phyloP scores from a whole-genome alignment of 208 protist genomes.

The Trypanosoma melophagium region DNA sequence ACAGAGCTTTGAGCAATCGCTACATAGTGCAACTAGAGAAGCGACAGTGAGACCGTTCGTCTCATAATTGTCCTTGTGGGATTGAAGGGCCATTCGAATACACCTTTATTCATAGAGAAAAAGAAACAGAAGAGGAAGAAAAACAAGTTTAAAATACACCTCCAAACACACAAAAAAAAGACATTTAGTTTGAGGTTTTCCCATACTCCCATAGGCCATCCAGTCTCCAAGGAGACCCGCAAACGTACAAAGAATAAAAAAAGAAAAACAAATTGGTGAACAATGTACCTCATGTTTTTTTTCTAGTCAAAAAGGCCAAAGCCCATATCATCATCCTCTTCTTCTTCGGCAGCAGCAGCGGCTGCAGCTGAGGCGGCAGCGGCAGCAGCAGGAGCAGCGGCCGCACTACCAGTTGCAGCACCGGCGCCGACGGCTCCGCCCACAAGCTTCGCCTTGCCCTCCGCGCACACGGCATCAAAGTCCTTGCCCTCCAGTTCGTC shows the following conservation, averaged over 20 bases:
- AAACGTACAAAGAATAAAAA: too few relatives aligned
- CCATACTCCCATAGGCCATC: too few relatives aligned
- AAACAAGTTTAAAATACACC: constrained; percentile 9
- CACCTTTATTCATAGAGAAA: background rate
- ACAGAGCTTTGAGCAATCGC: constrained; percentile 61
- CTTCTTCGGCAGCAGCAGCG: constrained; percentile 63
- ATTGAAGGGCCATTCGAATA: constrained; percentile 20
- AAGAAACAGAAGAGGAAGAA: constrained; percentile 7
- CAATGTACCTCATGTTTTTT: too few relatives aligned
- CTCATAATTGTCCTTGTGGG: constrained; percentile 32
- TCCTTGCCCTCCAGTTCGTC: constrained; percentile 88
- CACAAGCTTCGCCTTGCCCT: constrained; percentile 89
- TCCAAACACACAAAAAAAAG: too few relatives aligned
- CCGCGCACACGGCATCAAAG: constrained; percentile 82
- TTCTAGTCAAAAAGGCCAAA: constrained; percentile 39
- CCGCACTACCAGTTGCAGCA: constrained; percentile 37
- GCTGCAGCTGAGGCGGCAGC: constrained; percentile 51
- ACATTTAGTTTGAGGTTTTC: too few relatives aligned
- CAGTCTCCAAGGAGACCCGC: too few relatives aligned
- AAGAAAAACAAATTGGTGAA: too few relatives aligned
- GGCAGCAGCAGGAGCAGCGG: constrained; percentile 36
- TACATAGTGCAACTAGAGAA: constrained; percentile 57
- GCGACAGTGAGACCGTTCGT: constrained; percentile 45
- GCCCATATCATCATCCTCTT: constrained; percentile 90
- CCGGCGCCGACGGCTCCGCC: constrained; percentile 30